phyloP scores from a whole-genome alignment of 129 eudicot genomes.

The Flaveria trinervia region DNA sequence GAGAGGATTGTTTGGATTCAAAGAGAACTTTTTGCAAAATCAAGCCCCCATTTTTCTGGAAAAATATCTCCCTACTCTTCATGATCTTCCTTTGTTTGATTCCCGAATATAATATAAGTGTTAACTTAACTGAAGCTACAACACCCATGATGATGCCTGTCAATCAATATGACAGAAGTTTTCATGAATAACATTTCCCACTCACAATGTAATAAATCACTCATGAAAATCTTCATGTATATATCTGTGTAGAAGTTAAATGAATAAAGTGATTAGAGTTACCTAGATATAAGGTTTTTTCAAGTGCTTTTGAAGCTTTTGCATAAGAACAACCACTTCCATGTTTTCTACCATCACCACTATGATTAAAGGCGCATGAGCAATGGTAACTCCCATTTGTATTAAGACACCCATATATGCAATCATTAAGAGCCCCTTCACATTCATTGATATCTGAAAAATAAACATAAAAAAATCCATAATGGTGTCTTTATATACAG shows the following conservation, averaged over 20 bases:
- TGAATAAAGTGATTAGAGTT: not conserved
- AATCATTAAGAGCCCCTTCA: slow-evolving; percentile 3
- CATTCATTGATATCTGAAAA: slow-evolving; percentile 29
- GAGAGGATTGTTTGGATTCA: slow-evolving; percentile 20
- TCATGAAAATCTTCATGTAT: too few species aligned
- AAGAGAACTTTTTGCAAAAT: slow-evolving; percentile 22
- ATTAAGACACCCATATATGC: slow-evolving; percentile 13
- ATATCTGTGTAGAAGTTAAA: not conserved
- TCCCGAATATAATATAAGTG: slow-evolving; percentile 16
- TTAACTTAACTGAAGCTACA: slow-evolving; percentile 13
- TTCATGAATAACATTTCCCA: not conserved
- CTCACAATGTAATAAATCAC: too few species aligned
- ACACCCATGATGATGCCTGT: slow-evolving; percentile 20
- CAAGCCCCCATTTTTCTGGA: slow-evolving; percentile 22
- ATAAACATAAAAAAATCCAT: too few species aligned
- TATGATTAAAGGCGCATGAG: slow-evolving; percentile 12
- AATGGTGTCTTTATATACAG: not conserved
- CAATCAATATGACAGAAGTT: not conserved
- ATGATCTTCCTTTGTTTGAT: slow-evolving; percentile 23
- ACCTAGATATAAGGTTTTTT: slow-evolving; percentile 2
- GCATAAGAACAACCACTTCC: slow-evolving; percentile 26
- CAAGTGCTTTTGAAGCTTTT: not conserved
- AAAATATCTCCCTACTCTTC: slow-evolving; percentile 25
- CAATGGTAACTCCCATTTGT: slow-evolving; percentile 17
- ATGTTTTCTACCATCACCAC: slow-evolving; percentile 17